These are phyloP conservation scores for Entophlyctis luteolus DNA, from an alignment of 192 early-diverging fungal genomes.

Conservation along the genomic window DNA sequence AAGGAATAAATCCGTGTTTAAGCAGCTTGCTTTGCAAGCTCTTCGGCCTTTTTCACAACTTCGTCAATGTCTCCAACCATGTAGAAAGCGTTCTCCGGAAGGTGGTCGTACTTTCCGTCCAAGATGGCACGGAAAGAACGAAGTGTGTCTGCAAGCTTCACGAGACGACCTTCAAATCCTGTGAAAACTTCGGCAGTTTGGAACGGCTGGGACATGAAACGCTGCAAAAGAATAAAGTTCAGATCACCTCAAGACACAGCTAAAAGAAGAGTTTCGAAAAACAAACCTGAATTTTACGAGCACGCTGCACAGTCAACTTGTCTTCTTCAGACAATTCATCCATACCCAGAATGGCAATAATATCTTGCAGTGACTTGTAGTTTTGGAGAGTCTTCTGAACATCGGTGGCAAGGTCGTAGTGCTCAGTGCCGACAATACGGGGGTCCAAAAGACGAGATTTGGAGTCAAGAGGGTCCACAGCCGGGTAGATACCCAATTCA, in stretches of 20 bases:
- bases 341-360: slow-evolving; percentile 99
- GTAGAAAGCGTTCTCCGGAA: slow-evolving; percentile 96
- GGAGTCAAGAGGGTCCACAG: slow-evolving; percentile 96
- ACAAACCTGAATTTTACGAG: slow-evolving; percentile 89
- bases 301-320: slow-evolving; percentile 97
- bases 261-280: not conserved
- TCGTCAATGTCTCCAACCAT: slow-evolving; percentile 97
- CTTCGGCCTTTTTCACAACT: slow-evolving; percentile 83
- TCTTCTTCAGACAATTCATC: slow-evolving; percentile 98
- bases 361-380: slow-evolving; percentile 99
- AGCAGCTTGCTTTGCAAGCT: slow-evolving; percentile 63
- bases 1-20: slow-evolving; percentile 20
- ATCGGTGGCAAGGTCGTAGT: slow-evolving; percentile 89
- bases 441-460: slow-evolving; percentile 98
- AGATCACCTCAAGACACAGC: not conserved
- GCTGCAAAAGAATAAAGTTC: slow-evolving; percentile 32
- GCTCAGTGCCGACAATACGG: slow-evolving; percentile 90
- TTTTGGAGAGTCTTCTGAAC: slow-evolving; percentile 95
- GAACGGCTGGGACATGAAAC: slow-evolving; percentile 99
- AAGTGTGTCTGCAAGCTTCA: slow-evolving; percentile 80
- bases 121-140: slow-evolving; percentile 96
- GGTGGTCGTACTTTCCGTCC: slow-evolving; percentile 90
- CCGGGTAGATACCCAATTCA: slow-evolving; percentile 99
- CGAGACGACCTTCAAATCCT: slow-evolving; percentile 94
- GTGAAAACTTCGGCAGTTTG: slow-evolving; percentile 94